Conservation (phyloP, 164 flowering plant genomes). For the Chimonanthus salicifolius region DNA sequence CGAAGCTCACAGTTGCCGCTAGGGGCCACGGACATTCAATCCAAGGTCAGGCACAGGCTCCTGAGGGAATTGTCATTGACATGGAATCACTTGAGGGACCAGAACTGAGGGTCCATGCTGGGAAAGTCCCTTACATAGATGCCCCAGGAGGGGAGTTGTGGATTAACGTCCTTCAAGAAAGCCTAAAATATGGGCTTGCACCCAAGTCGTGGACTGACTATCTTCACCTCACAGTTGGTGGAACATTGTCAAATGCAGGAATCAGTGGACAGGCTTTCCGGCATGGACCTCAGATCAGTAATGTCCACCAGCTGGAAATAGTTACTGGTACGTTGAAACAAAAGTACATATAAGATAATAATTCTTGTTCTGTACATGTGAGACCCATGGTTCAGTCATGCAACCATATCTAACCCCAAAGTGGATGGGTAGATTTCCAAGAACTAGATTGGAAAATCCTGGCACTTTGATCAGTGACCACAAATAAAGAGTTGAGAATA, state of each 20-base stretch:
- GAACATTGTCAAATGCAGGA: conserved; percentile 92
- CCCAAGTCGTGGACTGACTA: conserved; percentile 92
- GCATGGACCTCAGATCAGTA: conserved; percentile 85
- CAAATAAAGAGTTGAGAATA: background rate
- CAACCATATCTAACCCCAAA: background rate
- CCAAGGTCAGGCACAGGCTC: conserved; percentile 72
- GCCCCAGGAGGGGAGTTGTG: conserved; percentile 75
- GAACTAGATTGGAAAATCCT: background rate
- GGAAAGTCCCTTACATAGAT: conserved; percentile 36
- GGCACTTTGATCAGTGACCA: background rate
- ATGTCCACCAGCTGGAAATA: conserved; percentile 76
- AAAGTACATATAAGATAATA: background rate
- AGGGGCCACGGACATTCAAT: conserved; percentile 72
- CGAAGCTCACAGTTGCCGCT: conserved; percentile 52
- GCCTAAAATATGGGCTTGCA: conserved; percentile 58
- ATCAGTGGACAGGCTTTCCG: conserved; percentile 73
- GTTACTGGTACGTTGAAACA: conserved; percentile 45
- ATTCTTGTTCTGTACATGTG: too few species aligned
- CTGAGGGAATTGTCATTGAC: conserved; percentile 63
- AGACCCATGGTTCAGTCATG: too few species aligned
- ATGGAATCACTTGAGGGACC: conserved; percentile 41
- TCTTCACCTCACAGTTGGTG: conserved; percentile 77
- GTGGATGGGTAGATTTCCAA: background rate
- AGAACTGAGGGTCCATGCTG: conserved; percentile 23
- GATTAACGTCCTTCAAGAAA: conserved; percentile 58